Percentiles rank a stretch among this genome's conserved stretches.
These are phyloP conservation scores for Rubroshorea leprosula DNA, from an alignment of 345 rosid genomes.

Conservation along the genomic window DNA sequence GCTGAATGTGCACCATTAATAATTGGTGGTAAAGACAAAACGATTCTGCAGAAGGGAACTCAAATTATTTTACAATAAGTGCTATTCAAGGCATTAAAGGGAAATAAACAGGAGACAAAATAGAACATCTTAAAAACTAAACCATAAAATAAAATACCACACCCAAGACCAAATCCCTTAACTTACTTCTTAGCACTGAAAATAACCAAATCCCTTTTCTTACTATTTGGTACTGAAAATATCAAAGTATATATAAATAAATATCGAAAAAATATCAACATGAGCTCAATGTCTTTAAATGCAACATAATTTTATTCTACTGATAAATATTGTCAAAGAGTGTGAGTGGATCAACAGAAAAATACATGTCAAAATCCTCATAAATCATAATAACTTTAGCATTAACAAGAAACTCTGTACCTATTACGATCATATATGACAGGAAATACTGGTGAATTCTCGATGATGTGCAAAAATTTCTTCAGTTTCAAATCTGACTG, in stretches of 20 bases:
- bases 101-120: not conserved
- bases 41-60: conserved; percentile 53
- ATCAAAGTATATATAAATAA: no score
- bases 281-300: no score
- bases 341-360: not conserved
- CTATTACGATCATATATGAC: conserved; percentile 69
- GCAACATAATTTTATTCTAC: no score
- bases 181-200: no score
- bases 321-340: no score
- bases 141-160: not conserved
- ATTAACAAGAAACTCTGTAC: conserved; percentile 31
- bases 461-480: conserved; percentile 83
- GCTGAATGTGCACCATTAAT: conserved; percentile 97
- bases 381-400: not conserved
- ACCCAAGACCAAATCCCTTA: not conserved
- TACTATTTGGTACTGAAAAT: no score
- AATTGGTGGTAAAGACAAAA: conserved; percentile 84
- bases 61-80: conserved; percentile 6
- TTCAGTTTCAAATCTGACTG: conserved; percentile 92
- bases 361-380: not conserved
- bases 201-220: no score
- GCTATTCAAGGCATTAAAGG: not conserved
- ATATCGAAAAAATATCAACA: no score
- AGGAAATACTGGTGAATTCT: conserved; percentile 80
- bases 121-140: not conserved